Base-by-base conservation (phyloP, 2,329 filamentous ascomycete species). In the Purpureocillium lavendulum region DNA sequence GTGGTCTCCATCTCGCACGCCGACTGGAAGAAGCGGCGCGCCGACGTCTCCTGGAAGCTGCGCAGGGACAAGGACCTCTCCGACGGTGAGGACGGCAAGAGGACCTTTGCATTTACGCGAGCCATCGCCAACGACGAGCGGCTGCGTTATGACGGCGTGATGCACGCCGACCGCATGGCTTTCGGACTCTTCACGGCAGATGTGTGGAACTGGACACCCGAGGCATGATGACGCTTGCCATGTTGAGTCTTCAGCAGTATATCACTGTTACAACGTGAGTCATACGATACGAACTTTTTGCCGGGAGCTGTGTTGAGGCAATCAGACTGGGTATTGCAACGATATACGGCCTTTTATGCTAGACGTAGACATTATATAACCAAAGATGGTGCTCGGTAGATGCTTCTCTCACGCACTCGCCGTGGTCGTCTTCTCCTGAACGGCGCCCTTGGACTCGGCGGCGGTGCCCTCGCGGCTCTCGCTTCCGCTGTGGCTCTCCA, bases 151-250 rank as follows among this genome's bases (percentile, higher is more conserved):
- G 67, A 71, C 43, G 67, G 70, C 12, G 60, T 61, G 12, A 56
- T 78, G 45, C 71, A 67, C 29, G 62, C 64, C 3, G 71, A 77
- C 32, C 63, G 64, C 42, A 64, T 76, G 53, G 70, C 74, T 0
- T 68, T 62, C 42, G 59, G 58, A 7, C 54, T 81, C 6, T 81
- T 81, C 44, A 76, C 71, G 9, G 71, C 75, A 0, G 60, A 66
- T 12, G 61, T 59, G 38, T 81, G 77, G 77, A 66, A 79, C 47
- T 81, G 77, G 77, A 75, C 73, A 12, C 69, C 73, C 0, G 71
- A 75, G 45, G 43, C 40, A 4, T 64, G 45, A 60, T 42, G 21
- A n/a, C n/a, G n/a, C n/a, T n/a, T n/a, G n/a, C n/a, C n/a, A n/a
- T n/a, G n/a, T n/a, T n/a, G n/a, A n/a, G n/a, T n/a, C n/a, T n/a